Evolutionary conservation across 805 yeast species (phyloP).

Genomic region (Barnettozyma populi): DNA sequence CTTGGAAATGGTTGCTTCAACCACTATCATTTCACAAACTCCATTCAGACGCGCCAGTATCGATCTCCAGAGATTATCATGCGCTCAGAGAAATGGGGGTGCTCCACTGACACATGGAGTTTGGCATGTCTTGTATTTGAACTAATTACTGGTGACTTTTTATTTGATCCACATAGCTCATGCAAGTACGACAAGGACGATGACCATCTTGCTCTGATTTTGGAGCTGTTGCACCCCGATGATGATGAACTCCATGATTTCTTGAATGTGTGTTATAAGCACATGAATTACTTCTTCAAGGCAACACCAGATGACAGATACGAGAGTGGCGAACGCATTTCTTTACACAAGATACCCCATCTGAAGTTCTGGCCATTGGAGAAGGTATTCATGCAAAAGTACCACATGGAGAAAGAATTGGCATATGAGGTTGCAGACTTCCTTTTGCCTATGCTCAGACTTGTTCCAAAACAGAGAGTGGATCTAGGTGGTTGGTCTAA

Average conservation of each 20-base stretch:
- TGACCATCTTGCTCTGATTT: conserved; percentile 58
- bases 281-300: conserved; percentile 44
- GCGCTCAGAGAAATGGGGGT: conserved; percentile 52
- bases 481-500: conserved; percentile 50
- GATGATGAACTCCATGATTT: conserved; percentile 32
- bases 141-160: conserved; percentile 53
- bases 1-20: conserved; percentile 67
- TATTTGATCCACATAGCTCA: conserved; percentile 45
- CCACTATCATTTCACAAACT: conserved; percentile 58
- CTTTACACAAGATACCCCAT: conserved; percentile 56
- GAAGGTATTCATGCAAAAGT: conserved; percentile 69
- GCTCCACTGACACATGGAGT: conserved; percentile 59
- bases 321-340: neutral
- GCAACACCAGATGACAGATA: conserved; percentile 30
- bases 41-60: conserved; percentile 65
- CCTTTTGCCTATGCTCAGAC: conserved; percentile 43
- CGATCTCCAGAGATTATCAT: conserved; percentile 60
- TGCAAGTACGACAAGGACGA: conserved; percentile 42
- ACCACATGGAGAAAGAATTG: conserved; percentile 51
- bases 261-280: conserved; percentile 32
- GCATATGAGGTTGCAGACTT: conserved; percentile 46
- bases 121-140: conserved; percentile 55
- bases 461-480: conserved; percentile 43
- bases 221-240: conserved; percentile 41
- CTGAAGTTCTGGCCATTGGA: conserved; percentile 74